Conservation (phyloP, 805 yeast species). For the Metschnikowia corniflorae region DNA sequence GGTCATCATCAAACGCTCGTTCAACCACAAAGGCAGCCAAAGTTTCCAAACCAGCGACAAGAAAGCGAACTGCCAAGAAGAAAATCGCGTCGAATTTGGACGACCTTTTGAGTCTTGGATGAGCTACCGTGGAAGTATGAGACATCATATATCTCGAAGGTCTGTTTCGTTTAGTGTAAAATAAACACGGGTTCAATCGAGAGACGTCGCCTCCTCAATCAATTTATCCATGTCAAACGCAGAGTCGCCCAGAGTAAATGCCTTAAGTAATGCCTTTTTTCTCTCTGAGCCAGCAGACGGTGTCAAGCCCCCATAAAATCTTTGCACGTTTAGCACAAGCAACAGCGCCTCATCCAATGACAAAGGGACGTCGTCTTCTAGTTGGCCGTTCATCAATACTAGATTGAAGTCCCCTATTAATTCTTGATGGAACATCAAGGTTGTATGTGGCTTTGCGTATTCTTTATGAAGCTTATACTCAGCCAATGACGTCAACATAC, state of each 20-base stretch:
- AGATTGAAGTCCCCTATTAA: conserved; percentile 54
- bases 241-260: conserved; percentile 67
- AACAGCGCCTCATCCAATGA: conserved; percentile 73
- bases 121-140: not conserved
- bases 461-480: conserved; percentile 90
- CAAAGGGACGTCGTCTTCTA: conserved; percentile 70
- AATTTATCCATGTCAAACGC: conserved; percentile 66
- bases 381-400: conserved; percentile 81
- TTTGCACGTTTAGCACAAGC: conserved; percentile 68
- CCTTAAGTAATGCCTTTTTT: conserved; percentile 56
- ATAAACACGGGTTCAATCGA: not conserved
- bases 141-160: not conserved
- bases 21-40: not conserved
- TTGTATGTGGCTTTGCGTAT: conserved; percentile 93
- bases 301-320: conserved; percentile 72
- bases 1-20: not conserved
- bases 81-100: conserved; percentile 5
- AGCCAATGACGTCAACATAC: conserved; percentile 85
- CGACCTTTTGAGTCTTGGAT: conserved; percentile 16
- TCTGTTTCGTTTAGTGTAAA: not conserved
- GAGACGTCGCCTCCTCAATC: conserved; percentile 67
- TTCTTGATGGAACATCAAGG: conserved; percentile 83
- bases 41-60: not conserved
- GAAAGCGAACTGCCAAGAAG: conserved; percentile 4
- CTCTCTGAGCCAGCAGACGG: conserved; percentile 38